Evolutionary conservation across 345 rosid genomes (phyloP).

Genomic region (Abelmoschus esculentus): DNA sequence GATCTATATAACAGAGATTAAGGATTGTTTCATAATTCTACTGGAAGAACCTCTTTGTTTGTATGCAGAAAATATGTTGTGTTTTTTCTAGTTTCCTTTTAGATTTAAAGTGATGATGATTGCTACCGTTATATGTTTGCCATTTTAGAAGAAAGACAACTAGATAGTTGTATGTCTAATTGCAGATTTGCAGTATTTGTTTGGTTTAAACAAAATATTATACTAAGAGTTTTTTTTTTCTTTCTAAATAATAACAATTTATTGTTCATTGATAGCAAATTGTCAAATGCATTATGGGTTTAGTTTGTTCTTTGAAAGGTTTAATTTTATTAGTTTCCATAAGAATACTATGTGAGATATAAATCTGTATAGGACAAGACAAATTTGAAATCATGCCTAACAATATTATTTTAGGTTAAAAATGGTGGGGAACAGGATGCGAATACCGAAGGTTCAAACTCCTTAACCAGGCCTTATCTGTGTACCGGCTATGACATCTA

Average conservation of each 20-base stretch:
- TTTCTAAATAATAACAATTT: neutral
- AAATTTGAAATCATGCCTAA: neutral
- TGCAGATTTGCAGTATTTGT: neutral
- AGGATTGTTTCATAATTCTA: neutral
- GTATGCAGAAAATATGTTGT: neutral
- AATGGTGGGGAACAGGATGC: constrained; percentile 27
- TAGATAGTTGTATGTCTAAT: neutral
- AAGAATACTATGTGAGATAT: neutral
- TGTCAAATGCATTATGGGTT: neutral
- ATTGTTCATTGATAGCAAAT: neutral
- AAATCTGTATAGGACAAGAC: neutral
- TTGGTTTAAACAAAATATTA: neutral
- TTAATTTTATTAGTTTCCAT: neutral
- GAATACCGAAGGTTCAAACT: constrained; percentile 10
- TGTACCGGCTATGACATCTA: constrained; percentile 86
- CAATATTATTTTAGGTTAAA: constrained; percentile 27
- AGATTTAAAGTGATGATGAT: neutral
- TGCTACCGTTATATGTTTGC: neutral
- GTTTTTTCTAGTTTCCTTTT: neutral
- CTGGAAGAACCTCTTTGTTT: neutral
- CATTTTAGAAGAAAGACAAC: neutral
- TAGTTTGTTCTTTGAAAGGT: neutral
- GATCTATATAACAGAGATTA: neutral
- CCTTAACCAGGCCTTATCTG: constrained; percentile 51
- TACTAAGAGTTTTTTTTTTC: too few species aligned